Evolutionary conservation across 805 yeast species (phyloP).

Genomic region (Candida suzukii): DNA sequence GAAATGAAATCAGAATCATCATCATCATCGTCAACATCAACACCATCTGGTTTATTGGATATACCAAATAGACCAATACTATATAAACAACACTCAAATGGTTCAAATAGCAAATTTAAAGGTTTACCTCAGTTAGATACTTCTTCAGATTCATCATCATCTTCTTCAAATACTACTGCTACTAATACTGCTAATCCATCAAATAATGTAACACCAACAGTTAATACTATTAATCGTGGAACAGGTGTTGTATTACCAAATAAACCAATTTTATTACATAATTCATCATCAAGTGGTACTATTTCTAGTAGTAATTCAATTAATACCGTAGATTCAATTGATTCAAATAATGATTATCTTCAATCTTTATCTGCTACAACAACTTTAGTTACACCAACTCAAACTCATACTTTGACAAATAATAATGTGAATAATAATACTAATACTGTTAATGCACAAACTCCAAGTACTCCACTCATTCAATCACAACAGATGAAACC

Average conservation of each 20-base stretch:
- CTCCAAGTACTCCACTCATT: background rate
- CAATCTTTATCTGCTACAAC: background rate
- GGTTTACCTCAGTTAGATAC: conserved; percentile 15
- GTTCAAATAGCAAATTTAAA: conserved; percentile 6
- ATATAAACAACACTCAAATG: background rate
- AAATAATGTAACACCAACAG: background rate
- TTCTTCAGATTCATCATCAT: background rate
- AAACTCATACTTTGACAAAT: background rate
- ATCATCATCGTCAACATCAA: background rate
- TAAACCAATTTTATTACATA: background rate
- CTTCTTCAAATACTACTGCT: too few species aligned
- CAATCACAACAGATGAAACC: conserved; percentile 10
- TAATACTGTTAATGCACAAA: background rate
- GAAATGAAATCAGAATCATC: too few species aligned
- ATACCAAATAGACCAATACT: background rate
- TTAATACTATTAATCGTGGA: too few species aligned
- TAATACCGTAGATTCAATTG: background rate
- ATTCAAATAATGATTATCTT: background rate
- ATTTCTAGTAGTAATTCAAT: background rate
- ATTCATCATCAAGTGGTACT: background rate
- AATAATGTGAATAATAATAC: background rate
- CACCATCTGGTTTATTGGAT: background rate
- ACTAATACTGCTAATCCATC: too few species aligned
- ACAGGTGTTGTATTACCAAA: background rate
- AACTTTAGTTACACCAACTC: background rate